Conservation (phyloP, 768 basidiomycete genomes). For the Ramaria rubella region DNA sequence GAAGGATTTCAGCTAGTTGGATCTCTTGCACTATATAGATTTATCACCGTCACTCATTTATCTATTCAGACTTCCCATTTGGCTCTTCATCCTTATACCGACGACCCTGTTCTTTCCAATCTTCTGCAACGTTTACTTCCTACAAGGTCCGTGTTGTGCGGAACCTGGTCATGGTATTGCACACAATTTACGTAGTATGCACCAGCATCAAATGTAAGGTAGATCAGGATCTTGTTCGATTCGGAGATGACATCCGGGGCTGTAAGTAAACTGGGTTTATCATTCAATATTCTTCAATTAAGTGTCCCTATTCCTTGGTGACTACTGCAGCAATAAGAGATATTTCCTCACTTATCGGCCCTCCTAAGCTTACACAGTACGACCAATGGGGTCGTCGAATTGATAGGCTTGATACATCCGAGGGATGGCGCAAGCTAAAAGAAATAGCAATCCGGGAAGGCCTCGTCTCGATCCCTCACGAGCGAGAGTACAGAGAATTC, state of each 20-base stretch:
- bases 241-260: slow-evolving; percentile 34
- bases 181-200: too few species aligned
- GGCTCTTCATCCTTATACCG: slow-evolving; percentile 53
- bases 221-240: slow-evolving; percentile 51
- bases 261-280: slow-evolving; percentile 24
- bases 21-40: neutral
- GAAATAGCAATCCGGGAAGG: slow-evolving; percentile 57
- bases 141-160: slow-evolving; percentile 17
- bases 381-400: slow-evolving; percentile 66
- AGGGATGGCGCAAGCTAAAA: slow-evolving; percentile 68
- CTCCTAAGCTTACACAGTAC: slow-evolving; percentile 59
- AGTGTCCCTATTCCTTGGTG: too few species aligned
- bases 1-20: slow-evolving; percentile 58
- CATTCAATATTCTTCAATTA: too few species aligned
- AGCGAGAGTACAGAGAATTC: slow-evolving; percentile 51
- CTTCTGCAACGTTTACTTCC: slow-evolving; percentile 56
- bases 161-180: too few species aligned
- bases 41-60: slow-evolving; percentile 3
- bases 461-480: slow-evolving; percentile 59
- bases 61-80: slow-evolving; percentile 40
- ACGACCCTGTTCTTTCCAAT: slow-evolving; percentile 55
- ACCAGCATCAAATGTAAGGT: slow-evolving; percentile 45
- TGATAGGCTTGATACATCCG: slow-evolving; percentile 61
- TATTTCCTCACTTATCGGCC: slow-evolving; percentile 36
- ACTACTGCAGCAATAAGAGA: slow-evolving; percentile 44